phyloP scores from a whole-genome alignment of 2,329 filamentous ascomycete species.

The Chrysosporium queenslandicum region DNA sequence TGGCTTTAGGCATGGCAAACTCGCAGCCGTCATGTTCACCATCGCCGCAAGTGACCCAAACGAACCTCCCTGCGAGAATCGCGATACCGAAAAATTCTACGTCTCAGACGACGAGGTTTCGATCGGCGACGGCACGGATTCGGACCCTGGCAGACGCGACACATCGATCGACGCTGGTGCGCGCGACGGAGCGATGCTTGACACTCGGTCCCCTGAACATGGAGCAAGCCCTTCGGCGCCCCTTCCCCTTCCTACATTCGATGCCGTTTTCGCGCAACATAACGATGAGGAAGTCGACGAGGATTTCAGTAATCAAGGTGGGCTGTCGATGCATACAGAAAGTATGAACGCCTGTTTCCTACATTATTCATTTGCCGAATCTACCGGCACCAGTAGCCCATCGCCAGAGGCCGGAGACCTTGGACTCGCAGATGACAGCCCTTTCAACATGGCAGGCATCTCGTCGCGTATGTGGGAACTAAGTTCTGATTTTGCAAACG shows the following conservation, averaged over 20 bases:
- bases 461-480: constrained; percentile 4
- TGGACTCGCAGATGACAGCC: neutral
- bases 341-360: constrained; percentile 17
- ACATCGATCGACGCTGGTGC: neutral
- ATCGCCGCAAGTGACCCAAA: neutral
- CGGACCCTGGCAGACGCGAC: neutral
- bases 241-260: neutral
- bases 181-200: neutral
- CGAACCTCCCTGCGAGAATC: constrained; percentile 4
- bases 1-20: constrained; percentile 12
- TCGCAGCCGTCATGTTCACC: neutral
- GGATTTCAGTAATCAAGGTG: constrained; percentile 8
- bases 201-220: neutral
- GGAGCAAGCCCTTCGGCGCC: neutral
- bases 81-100: constrained; percentile 16
- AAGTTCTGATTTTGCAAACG: constrained; percentile 8
- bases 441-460: neutral
- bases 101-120: constrained; percentile 15
- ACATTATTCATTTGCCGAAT: constrained; percentile 6
- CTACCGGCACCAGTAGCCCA: neutral
- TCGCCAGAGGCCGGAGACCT: neutral
- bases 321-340: constrained; percentile 15
- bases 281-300: constrained; percentile 9
- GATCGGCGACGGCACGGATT: constrained; percentile 3
- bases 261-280: neutral